Percentiles rank a stretch among this genome's conserved stretches.
Conservation (phyloP, 768 basidiomycete genomes). For the Kwoniella sp. region DNA sequence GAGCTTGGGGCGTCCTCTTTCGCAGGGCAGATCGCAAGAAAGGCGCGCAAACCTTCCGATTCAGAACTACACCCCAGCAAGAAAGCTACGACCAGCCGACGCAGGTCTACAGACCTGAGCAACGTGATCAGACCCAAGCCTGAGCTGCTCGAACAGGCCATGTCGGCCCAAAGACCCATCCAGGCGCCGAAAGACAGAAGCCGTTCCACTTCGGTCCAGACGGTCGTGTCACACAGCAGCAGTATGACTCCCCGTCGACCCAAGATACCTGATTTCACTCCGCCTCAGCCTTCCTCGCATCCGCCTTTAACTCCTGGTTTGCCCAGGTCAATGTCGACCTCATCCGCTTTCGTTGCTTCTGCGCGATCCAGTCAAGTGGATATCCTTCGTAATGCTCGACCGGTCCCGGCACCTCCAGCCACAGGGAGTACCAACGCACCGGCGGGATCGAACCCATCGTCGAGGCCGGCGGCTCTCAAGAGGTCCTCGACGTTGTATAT, state of each 20-base stretch:
- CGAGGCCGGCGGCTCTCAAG: conserved; percentile 6
- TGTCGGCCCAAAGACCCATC: not conserved
- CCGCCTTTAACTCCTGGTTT: conserved; percentile 23
- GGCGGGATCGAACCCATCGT: not conserved
- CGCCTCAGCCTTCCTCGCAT: conserved; percentile 1
- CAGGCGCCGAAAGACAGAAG: conserved; percentile 7
- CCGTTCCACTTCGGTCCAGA: conserved; percentile 30
- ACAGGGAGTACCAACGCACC: not conserved
- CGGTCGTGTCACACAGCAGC: conserved; percentile 3
- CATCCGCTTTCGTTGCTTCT: conserved; percentile 18
- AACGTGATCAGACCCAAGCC: conserved; percentile 16
- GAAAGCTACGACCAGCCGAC: conserved; percentile 12
- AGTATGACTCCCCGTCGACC: conserved; percentile 4
- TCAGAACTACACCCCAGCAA: conserved; percentile 14
- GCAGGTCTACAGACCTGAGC: conserved; percentile 21
- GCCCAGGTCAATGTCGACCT: conserved; percentile 25
- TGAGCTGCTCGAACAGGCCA: conserved; percentile 9
- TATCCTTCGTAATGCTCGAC: conserved; percentile 32
- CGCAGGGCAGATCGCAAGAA: no score
- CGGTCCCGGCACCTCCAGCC: conserved; percentile 30
- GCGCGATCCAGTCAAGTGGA: conserved; percentile 34
- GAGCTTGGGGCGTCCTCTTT: no score
- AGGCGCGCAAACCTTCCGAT: conserved; percentile 5
- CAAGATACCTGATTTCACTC: conserved; percentile 22
- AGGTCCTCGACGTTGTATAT: conserved; percentile 33